Base-by-base conservation (phyloP, 75 land plant species). In the Adiantum capillusveneris region DNA sequence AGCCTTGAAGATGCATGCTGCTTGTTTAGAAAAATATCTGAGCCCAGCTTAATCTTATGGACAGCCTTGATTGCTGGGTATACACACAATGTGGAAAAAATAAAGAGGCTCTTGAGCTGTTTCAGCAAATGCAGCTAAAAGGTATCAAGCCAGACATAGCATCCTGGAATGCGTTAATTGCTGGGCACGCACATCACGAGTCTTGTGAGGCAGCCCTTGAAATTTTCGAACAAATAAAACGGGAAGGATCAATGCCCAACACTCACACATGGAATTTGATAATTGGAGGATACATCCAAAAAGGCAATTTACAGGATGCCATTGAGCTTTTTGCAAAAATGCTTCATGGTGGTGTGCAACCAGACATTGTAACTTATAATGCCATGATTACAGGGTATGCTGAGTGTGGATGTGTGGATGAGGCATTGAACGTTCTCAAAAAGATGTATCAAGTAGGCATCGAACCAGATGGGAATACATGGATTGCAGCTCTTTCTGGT, bases 311-410 rank as follows among this genome's bases (percentile, higher is more conserved):
- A n/a, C n/a, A n/a, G n/a, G n/a, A n/a, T n/a, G n/a, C n/a, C n/a
- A n/a, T n/a, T n/a, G n/a, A n/a, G n/a, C n/a, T n/a, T n/a, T n/a
- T n/a, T n/a, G n/a, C n/a, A n/a, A n/a, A n/a, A n/a, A n/a, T n/a
- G n/a, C n/a, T n/a, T n/a, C n/a, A n/a, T 26, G 0, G 26, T 31
- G 6, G 61, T 60, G 22, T 9, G 3, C 11, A 50, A 2, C 68
- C 9, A 18, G 41, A 65, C 58, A 68, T 65, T 39, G 68, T 65
- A 18, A 25, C 68, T 63, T 65, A 68, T 68, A 65, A 60, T 65
- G 31, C 67, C 28, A 2, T 65, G 48, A 65, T 65, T 31, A 44
- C 66, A 36, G 67, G 67, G 13, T 62, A 63, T 50, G 27, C 16
- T 6, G 34, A 25, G 19, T 19, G 31, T n/a, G 67, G 67, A 24